A percentile compares a stretch with the other conserved stretches of the same genome.
These are phyloP conservation scores for Globisporangium ultimum DNA, from an alignment of 352 stramenopile species.

Conservation along the genomic window DNA sequence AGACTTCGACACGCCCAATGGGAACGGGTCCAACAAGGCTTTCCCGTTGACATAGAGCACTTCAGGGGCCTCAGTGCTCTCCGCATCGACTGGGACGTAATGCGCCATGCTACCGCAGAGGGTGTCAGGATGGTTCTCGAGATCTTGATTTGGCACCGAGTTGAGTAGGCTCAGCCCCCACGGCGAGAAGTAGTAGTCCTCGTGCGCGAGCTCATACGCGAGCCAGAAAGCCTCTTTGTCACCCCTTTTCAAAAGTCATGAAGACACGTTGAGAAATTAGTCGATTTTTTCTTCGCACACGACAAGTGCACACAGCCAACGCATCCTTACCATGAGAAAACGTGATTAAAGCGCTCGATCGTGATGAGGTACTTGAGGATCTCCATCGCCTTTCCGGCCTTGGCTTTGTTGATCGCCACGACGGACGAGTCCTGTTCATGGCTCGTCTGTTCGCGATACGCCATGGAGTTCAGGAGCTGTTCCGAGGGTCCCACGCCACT, in stretches of 20 bases:
- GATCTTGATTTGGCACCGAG: slow-evolving; percentile 44
- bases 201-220: slow-evolving; percentile 53
- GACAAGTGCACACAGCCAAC: too few species aligned
- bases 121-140: slow-evolving; percentile 47
- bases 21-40: slow-evolving; percentile 46
- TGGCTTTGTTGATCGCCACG: slow-evolving; percentile 40
- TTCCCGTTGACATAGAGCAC: slow-evolving; percentile 62
- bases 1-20: slow-evolving; percentile 12
- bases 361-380: slow-evolving; percentile 45
- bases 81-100: slow-evolving; percentile 34
- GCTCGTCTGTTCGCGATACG: slow-evolving; percentile 37
- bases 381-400: slow-evolving; percentile 31
- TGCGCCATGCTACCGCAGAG: slow-evolving; percentile 69
- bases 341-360: slow-evolving; percentile 28
- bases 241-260: slow-evolving; percentile 11
- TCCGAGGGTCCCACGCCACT: slow-evolving; percentile 25
- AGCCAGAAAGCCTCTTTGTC: slow-evolving; percentile 81
- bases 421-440: slow-evolving; percentile 72
- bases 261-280: too few species aligned
- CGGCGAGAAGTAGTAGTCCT: slow-evolving; percentile 59
- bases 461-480: slow-evolving; percentile 33
- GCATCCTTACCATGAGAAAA: slow-evolving; percentile 38
- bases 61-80: slow-evolving; percentile 17
- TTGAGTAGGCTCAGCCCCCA: slow-evolving; percentile 56
- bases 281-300: too few species aligned